These are phyloP conservation scores for Tephrocybe sp. DNA, from an alignment of 768 basidiomycete genomes.

Conservation along the genomic window DNA sequence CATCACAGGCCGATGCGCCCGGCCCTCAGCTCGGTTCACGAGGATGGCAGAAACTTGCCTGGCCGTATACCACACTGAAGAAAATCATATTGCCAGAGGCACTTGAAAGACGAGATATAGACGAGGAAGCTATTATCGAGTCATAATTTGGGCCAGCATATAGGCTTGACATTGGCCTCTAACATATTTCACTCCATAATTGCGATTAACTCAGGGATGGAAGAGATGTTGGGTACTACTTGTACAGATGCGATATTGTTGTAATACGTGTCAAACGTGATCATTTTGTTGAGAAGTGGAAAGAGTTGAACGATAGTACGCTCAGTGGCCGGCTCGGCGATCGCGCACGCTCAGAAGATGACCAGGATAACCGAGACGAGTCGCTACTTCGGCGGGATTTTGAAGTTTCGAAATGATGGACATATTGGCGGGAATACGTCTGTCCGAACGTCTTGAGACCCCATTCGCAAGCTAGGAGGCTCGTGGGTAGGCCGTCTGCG, in stretches of 20 bases:
- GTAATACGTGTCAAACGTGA: too few relatives aligned
- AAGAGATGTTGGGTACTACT: too few relatives aligned
- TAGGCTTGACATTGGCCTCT: too few relatives aligned
- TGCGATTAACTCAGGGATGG: too few relatives aligned
- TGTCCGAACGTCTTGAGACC: constrained; percentile 16
- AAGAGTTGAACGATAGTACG: constrained; percentile 15
- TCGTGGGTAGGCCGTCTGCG: constrained; percentile 12
- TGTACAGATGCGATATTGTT: too few relatives aligned
- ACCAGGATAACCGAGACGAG: constrained; percentile 16
- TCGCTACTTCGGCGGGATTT: constrained; percentile 10
- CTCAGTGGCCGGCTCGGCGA: constrained; percentile 15
- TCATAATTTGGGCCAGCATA: too few relatives aligned
- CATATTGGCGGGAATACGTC: constrained; percentile 14
- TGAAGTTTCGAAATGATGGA: constrained; percentile 13
- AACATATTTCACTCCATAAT: too few relatives aligned
- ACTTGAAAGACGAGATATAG: not conserved
- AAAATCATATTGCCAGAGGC: not conserved
- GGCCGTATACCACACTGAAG: constrained; percentile 7
- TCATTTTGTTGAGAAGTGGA: constrained; percentile 2
- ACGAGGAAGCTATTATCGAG: not conserved
- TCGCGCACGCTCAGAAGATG: constrained; percentile 13
- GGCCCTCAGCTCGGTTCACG: not conserved
- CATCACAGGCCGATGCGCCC: constrained; percentile 31
- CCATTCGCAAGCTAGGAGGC: constrained; percentile 17
- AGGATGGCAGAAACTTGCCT: constrained; percentile 13